Evolutionary conservation across 345 rosid species (phyloP), one percentile per base, ranked within the genome.

Genomic region (Limnanthes douglasii): DNA sequence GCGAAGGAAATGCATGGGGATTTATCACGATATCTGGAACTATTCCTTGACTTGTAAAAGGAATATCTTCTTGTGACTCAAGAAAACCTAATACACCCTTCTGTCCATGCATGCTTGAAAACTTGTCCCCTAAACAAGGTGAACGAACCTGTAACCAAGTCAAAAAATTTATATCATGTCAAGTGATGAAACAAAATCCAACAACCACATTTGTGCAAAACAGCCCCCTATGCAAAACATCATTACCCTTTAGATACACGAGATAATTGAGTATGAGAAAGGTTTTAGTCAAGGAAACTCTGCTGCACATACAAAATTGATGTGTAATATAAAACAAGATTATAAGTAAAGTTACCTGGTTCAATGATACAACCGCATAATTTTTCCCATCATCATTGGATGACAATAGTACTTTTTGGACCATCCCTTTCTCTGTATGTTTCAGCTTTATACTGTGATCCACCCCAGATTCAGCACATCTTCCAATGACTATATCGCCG

Each of bases 31-130:
- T 52, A 49, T 90, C 95, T 18, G 94, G 95, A 57, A 80, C 98
- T 37, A 84, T 75, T 24, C 98, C 95, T 57, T 84, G 94, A 33
- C 23, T 59, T 10, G 95, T 90, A 64, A 90, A 90, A 32, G 84
- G 86, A 43, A 90, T 77, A 55, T 90, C 84, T 59, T 77, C 92
- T 28, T 80, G 92, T n/a, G 85, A 59, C 70, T 77, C 95, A 41
- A 90, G 26, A 48, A 64, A 80, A 33, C 95, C 98, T 15, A 90
- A 63, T 18, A 90, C 98, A 51, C 95, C 98, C 64, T 90, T 90
- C 41, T 84, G 94, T 31, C 98, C 95, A 50, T 84, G 98, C 95
- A 90, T 84, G 62, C 98, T 84, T 2, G 92, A 86, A 40, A 90
- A 84, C 54, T 84, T 90, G 61, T 90, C 95, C 31, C 98, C 98